A percentile compares a stretch with the other conserved stretches of the same genome.
Conservation (phyloP, 176 grass and related monocot species). For the Urochloa ruziziensis region DNA sequence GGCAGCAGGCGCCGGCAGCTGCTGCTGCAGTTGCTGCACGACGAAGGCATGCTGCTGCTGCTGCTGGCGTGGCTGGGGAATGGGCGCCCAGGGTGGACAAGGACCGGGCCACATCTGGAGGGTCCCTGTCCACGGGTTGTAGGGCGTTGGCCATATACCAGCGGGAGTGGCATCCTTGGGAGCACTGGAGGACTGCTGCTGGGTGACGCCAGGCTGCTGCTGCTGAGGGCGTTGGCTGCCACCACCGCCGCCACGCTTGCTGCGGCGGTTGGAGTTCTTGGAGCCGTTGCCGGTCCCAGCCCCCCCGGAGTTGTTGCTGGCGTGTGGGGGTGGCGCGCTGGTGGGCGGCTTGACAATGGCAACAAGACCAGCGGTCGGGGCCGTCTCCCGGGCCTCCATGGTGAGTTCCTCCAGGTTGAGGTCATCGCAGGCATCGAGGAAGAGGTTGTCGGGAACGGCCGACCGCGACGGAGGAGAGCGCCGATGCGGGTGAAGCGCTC, state of each 20-base stretch:
- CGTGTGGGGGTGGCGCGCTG: too few species aligned
- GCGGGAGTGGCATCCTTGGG: neutral
- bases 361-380: neutral
- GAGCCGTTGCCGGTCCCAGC: neutral
- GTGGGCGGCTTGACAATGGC: too few species aligned
- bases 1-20: too few species aligned
- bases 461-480: accelerated
- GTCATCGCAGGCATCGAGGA: neutral
- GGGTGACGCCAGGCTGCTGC: neutral
- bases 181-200: neutral
- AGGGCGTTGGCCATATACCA: neutral
- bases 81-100: neutral
- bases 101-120: neutral
- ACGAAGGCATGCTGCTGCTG: too few species aligned
- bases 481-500: neutral
- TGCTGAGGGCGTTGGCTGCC: neutral
- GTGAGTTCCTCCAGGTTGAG: neutral
- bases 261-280: neutral
- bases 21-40: too few species aligned
- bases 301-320: too few species aligned
- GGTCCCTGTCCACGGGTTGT: neutral
- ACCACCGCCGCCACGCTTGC: neutral
- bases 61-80: too few species aligned
- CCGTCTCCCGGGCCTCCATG: neutral
- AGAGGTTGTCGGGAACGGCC: neutral